Conservation (phyloP, 768 basidiomycete species). For the Rickenella mellea region DNA sequence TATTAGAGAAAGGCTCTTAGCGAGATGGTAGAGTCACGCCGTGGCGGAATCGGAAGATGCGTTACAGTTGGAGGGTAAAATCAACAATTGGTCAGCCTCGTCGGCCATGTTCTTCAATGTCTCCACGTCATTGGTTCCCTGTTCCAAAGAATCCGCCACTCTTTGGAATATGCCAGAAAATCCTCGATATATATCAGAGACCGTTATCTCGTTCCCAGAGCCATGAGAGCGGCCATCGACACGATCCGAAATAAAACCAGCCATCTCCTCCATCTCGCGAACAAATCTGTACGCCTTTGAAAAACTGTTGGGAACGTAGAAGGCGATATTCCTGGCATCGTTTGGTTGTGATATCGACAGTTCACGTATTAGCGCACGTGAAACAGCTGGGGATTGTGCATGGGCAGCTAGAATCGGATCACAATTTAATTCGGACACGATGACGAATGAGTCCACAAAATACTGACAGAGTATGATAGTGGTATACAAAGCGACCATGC, state of each 20-base stretch:
- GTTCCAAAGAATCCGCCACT: no score
- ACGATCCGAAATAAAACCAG: background rate
- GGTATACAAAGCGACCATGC: slow-evolving; percentile 39
- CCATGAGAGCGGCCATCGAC: no score
- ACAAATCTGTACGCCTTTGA: slow-evolving; percentile 1
- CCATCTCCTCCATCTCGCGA: slow-evolving; percentile 1
- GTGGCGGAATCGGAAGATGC: no score
- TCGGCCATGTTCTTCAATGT: no score
- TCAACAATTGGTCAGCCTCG: no score
- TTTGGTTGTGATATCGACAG: background rate
- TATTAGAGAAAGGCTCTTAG: background rate
- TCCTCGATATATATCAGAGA: no score
- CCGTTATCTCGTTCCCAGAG: no score
- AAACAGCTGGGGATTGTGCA: background rate
- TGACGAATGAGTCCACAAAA: background rate
- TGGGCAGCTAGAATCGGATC: background rate
- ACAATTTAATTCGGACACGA: background rate
- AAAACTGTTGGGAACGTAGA: background rate
- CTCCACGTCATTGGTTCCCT: no score
- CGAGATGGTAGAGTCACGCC: no score
- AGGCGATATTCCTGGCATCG: background rate
- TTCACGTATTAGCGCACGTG: background rate
- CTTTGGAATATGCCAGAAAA: no score
- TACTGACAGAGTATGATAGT: slow-evolving; percentile 45
- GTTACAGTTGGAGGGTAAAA: no score